A percentile compares a stretch with the other conserved stretches of the same genome.
Conservation (phyloP, 768 basidiomycete species). For the Suillus luteus region DNA sequence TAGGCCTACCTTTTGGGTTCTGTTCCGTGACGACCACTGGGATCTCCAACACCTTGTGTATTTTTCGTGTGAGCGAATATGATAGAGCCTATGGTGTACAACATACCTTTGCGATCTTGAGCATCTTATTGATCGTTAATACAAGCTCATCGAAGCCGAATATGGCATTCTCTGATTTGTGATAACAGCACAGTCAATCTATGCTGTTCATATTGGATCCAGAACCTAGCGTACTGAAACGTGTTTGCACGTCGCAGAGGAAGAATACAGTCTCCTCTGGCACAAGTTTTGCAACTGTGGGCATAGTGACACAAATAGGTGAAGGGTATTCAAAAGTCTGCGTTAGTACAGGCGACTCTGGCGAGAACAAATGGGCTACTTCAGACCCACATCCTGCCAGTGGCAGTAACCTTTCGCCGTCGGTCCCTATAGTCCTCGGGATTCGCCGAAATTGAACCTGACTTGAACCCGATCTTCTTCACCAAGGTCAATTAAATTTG, state of each 20-base stretch:
- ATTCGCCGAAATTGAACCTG: not conserved
- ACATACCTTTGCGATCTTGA: slow-evolving; percentile 69
- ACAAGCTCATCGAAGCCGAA: slow-evolving; percentile 73
- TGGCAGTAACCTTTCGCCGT: no score
- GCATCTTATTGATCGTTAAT: slow-evolving; percentile 62
- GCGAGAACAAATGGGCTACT: not conserved
- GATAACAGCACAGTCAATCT: not conserved
- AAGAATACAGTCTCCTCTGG: slow-evolving; percentile 59
- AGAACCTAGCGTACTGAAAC: slow-evolving; percentile 57
- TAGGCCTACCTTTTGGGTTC: slow-evolving; percentile 67
- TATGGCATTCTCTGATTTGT: slow-evolving; percentile 54
- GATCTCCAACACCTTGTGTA: slow-evolving; percentile 56
- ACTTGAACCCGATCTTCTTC: not conserved
- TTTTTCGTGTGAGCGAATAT: slow-evolving; percentile 1
- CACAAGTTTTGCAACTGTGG: slow-evolving; percentile 35
- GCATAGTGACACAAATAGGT: slow-evolving; percentile 39
- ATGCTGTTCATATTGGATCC: not conserved
- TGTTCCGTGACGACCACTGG: slow-evolving; percentile 85
- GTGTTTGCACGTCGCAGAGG: slow-evolving; percentile 81
- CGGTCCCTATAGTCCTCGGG: not conserved
- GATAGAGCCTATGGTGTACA: not conserved
- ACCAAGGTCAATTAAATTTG: not conserved
- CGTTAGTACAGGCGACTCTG: not conserved
- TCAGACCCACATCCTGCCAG: no score
- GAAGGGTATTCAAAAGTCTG: not conserved